Evolutionary conservation across 179 eudicot genomes (phyloP), one percentile per base, ranked within the genome.

Genomic region (Beta lomatogona): DNA sequence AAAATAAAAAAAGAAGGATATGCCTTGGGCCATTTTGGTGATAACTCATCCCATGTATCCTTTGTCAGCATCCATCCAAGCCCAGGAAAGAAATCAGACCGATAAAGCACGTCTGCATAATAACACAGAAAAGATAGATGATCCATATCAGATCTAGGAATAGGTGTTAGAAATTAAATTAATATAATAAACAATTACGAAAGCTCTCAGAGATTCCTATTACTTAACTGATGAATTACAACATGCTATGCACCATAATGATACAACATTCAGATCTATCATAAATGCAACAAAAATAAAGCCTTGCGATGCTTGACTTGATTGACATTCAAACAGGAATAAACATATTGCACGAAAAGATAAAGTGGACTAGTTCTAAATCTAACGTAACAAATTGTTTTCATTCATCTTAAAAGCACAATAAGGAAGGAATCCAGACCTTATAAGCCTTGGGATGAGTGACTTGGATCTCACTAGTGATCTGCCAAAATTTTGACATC

Each of bases 1-100:
- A 25, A 25, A 25, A 25, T 25, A 68, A 76, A 58, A 79, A 28
- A 77, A 71, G 70, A 94, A 96, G 99, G 99, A 96, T 96, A 96
- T 96, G 99, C 99, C 88, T 94, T 96, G 10, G 99, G 99, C 99
- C 99, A 96, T 88, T 96, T 96, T 54, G 97, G 99, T 59, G 99
- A 92, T 76, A 96, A 83, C 82, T 96, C 99, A 86, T 91, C 94
- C 99, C 99, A 96, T 28, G 92, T 94, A 81, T 93, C 82, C 79
- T 78, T 91, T 36, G 97, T 82, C 68, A 96, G 84, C 99, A 96
- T 96, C 99, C 99, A 96, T 77, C 99, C 99, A 87, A 96, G 99
- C 82, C 99, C 99, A 85, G 99, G 98, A 85, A 96, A 96, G 90
- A 96, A 96, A 84, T 96, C 99, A 48, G 99, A 96, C 81, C 99